Percentiles rank a stretch among this genome's conserved stretches.
These are phyloP conservation scores for Microcyclospora pomicola DNA, from an alignment of 2,329 filamentous ascomycete species.

Conservation along the genomic window DNA sequence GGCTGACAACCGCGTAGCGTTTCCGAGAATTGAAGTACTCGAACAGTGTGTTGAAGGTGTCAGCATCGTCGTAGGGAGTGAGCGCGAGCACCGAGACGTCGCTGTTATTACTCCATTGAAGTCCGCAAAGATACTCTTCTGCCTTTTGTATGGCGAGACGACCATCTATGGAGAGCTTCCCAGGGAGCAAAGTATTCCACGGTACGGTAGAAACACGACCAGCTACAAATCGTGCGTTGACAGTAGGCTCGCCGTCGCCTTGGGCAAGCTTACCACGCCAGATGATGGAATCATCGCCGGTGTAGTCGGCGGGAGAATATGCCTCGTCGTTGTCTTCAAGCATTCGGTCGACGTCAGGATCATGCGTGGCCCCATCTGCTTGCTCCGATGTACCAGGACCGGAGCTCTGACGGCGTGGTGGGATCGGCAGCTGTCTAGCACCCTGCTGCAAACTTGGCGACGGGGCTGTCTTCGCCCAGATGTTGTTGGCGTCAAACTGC, in stretches of 20 bases:
- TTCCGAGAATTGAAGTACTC: conserved; percentile 74
- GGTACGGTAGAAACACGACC: conserved; percentile 54
- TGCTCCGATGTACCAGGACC: conserved; percentile 18
- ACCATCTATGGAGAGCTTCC: conserved; percentile 56
- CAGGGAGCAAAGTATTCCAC: conserved; percentile 65
- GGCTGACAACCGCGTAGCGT: conserved; percentile 71
- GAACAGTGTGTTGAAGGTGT: conserved; percentile 62
- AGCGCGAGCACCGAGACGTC: conserved; percentile 74
- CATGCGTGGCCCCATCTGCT: conserved; percentile 48
- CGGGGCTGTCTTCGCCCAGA: conserved; percentile 62
- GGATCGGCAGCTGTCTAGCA: conserved; percentile 32
- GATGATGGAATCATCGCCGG: conserved; percentile 54
- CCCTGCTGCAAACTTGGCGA: conserved; percentile 45
- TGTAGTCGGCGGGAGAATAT: conserved; percentile 67
- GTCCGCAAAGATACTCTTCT: conserved; percentile 77
- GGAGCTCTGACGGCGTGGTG: conserved; percentile 27
- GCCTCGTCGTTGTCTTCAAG: conserved; percentile 69
- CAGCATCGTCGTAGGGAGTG: conserved; percentile 44
- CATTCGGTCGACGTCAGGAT: conserved; percentile 81
- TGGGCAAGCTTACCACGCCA: conserved; percentile 58
- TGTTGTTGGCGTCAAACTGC: conserved; percentile 67
- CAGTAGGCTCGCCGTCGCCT: conserved; percentile 31
- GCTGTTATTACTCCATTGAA: conserved; percentile 67
- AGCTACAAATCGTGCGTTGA: conserved; percentile 68
- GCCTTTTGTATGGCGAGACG: conserved; percentile 72